Percentiles rank a stretch among this genome's conserved stretches.
Conservation (phyloP, 345 rosid genomes). For the Physaria fendleri region DNA sequence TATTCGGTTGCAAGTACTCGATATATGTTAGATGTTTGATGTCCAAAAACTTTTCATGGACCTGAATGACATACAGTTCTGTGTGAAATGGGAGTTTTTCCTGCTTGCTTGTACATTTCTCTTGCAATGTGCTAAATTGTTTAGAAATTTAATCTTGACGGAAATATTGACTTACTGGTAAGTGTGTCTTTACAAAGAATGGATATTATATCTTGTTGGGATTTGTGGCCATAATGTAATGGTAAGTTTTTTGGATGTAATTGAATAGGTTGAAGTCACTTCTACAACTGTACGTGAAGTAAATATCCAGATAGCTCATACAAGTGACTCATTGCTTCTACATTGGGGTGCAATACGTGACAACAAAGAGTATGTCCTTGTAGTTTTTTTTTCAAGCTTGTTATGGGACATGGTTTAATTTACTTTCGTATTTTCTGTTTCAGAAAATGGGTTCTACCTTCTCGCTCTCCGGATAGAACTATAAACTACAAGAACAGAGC, state of each 20-base stretch:
- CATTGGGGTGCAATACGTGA: slow-evolving; percentile 89
- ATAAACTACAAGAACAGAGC: slow-evolving; percentile 82
- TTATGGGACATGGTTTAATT: not conserved
- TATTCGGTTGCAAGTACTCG: not conserved
- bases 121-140: slow-evolving; percentile 14
- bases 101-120: slow-evolving; percentile 9
- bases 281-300: slow-evolving; percentile 39
- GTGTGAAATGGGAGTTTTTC: not conserved
- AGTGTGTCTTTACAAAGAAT: not conserved
- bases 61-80: not conserved
- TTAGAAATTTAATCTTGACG: slow-evolving; percentile 69
- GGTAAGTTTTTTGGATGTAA: slow-evolving; percentile 12
- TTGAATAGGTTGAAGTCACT: slow-evolving; percentile 59
- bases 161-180: slow-evolving; percentile 82
- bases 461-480: slow-evolving; percentile 69
- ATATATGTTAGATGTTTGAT: not conserved
- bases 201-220: not conserved
- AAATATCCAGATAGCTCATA: slow-evolving; percentile 49
- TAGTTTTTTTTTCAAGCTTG: not conserved
- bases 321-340: slow-evolving; percentile 62
- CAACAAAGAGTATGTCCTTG: slow-evolving; percentile 54
- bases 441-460: slow-evolving; percentile 92
- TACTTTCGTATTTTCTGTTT: slow-evolving; percentile 3
- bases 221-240: slow-evolving; percentile 8
- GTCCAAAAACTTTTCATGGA: not conserved